These are phyloP conservation scores for Zanthoxylum bungeanum DNA, from an alignment of 345 rosid species.

Conservation along the genomic window DNA sequence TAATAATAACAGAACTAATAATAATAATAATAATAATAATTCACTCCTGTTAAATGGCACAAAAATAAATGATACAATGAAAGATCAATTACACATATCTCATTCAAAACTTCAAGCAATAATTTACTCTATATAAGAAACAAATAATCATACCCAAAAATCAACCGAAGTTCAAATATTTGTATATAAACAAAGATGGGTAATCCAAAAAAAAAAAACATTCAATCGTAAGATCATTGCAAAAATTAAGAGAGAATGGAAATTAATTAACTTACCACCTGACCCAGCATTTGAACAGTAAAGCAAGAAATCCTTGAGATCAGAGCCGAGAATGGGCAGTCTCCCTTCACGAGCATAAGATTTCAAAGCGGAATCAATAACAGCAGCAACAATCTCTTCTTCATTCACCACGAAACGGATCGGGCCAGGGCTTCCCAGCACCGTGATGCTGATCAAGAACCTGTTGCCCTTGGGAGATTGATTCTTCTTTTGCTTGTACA, in stretches of 20 bases:
- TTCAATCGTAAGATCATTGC: not conserved
- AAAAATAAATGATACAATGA: not conserved
- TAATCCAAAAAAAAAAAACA: not conserved
- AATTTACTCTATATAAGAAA: not conserved
- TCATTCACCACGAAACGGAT: constrained; percentile 87
- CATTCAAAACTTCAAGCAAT: not conserved
- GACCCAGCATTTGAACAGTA: constrained; percentile 67
- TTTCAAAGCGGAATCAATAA: constrained; percentile 80
- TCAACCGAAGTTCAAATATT: not conserved
- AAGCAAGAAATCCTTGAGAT: constrained; percentile 73
- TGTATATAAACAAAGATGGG: not conserved
- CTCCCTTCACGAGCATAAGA: constrained; percentile 93
- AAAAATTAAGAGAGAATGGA: not conserved
- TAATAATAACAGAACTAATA: too few species aligned
- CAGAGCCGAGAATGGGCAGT: constrained; percentile 84
- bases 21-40: too few species aligned
- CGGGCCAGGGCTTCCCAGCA: constrained; percentile 94
- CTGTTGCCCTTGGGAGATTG: constrained; percentile 60
- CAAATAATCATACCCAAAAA: not conserved
- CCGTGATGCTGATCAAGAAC: constrained; percentile 72
- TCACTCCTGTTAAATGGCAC: not conserved
- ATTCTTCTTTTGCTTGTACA: constrained; percentile 83
- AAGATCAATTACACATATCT: not conserved
- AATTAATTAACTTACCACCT: constrained; percentile 39
- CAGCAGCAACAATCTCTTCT: constrained; percentile 66